phyloP scores from a whole-genome alignment of 352 stramenopile genomes.

The Globisporangium cystogenes region DNA sequence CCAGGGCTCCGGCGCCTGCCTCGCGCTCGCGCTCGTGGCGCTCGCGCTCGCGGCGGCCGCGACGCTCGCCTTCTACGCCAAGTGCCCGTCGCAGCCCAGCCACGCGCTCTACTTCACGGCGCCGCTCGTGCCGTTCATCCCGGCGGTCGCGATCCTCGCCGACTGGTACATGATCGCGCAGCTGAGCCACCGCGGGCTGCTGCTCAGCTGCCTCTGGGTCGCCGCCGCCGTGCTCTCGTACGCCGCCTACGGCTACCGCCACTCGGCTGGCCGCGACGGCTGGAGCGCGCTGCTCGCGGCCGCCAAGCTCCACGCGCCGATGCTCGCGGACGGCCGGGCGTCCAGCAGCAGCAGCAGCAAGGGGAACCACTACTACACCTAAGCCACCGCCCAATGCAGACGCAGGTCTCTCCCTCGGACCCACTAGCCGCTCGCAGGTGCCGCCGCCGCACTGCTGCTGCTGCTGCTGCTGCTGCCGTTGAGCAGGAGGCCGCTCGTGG shows the following conservation, averaged over 20 bases:
- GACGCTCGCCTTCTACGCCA: too few species aligned
- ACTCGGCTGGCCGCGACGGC: constrained; percentile 52
- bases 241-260: constrained; percentile 68
- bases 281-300: constrained; percentile 37
- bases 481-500: constrained; percentile 2
- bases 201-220: constrained; percentile 45
- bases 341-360: not conserved
- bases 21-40: constrained; percentile 39
- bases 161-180: constrained; percentile 74
- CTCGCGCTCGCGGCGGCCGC: too few species aligned
- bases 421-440: too few species aligned
- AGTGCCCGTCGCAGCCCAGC: too few species aligned
- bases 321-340: not conserved
- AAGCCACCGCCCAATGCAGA: too few species aligned
- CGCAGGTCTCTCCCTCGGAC: too few species aligned
- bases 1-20: constrained; percentile 22
- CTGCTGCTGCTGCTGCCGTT: too few species aligned
- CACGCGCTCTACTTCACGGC: constrained; percentile 58
- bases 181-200: constrained; percentile 44
- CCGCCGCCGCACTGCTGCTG: too few species aligned
- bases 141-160: constrained; percentile 42
- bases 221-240: constrained; percentile 58
- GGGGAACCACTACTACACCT: not conserved
- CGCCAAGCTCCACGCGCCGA: not conserved
- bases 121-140: constrained; percentile 68